phyloP scores from a whole-genome alignment of 257 asterid genomes.

The Echites panduratus region DNA sequence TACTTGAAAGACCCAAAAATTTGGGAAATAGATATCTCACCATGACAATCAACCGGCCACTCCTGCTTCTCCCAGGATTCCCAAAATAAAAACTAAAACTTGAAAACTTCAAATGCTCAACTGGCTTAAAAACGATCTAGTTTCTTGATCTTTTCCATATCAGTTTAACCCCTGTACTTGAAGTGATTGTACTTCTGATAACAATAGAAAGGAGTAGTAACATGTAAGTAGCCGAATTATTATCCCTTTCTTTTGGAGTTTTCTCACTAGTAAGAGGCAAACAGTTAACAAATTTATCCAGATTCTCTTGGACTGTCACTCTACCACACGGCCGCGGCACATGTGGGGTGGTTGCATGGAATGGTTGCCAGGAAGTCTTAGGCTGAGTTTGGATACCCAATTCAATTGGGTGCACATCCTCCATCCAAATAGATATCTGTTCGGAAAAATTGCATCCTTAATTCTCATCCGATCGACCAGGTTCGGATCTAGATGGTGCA shows the following conservation, averaged over 20 bases:
- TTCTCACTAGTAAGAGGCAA: neutral
- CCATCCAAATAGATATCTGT: too few relatives aligned
- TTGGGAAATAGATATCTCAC: neutral
- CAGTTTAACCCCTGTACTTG: neutral
- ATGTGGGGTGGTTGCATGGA: neutral
- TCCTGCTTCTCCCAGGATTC: neutral
- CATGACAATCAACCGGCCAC: neutral
- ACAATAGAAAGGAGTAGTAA: neutral
- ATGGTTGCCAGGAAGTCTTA: neutral
- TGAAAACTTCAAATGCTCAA: neutral
- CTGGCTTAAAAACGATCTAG: neutral
- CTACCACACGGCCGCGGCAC: neutral
- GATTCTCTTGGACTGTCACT: neutral
- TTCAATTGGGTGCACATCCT: too few relatives aligned
- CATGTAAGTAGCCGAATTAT: neutral
- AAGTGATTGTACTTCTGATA: neutral
- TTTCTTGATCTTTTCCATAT: neutral
- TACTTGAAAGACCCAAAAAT: neutral
- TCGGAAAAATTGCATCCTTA: too few relatives aligned
- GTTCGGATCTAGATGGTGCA: too few relatives aligned
- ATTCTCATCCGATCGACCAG: too few relatives aligned
- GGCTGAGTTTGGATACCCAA: too few relatives aligned
- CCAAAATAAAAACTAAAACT: neutral
- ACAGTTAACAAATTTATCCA: neutral
- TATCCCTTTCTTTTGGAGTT: slow-evolving; percentile 1